Evolutionary conservation across 805 yeast species (phyloP).

Genomic region (Brettanomyces naardenensis): DNA sequence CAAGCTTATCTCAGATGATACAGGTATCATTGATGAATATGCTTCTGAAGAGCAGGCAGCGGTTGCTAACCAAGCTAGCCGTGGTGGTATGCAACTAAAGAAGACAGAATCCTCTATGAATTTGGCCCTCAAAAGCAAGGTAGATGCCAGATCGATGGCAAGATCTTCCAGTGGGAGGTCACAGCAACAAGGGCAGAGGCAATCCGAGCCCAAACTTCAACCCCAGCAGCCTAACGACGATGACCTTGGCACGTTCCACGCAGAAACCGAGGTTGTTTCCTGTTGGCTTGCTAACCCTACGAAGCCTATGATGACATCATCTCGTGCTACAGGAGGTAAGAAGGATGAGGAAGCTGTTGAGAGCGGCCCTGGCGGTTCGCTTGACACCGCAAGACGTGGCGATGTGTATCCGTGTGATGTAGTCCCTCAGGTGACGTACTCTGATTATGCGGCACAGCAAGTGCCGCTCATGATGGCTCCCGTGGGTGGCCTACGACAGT

Average conservation of each 20-base stretch:
- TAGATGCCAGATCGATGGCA: not conserved
- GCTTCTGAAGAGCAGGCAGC: not conserved
- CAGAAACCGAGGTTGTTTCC: conserved; percentile 20
- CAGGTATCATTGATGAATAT: conserved; percentile 19
- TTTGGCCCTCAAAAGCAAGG: conserved; percentile 5
- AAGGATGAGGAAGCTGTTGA: conserved; percentile 3
- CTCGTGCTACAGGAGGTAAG: conserved; percentile 1
- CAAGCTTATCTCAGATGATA: conserved; percentile 27
- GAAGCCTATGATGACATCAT: conserved; percentile 17
- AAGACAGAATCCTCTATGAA: conserved; percentile 13
- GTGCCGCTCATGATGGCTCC: conserved; percentile 29
- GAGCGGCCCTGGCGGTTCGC: not conserved
- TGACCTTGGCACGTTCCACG: conserved; percentile 16
- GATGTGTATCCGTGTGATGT: conserved; percentile 3
- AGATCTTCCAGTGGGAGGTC: not conserved
- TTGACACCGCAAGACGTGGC: not conserved
- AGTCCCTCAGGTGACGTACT: not conserved
- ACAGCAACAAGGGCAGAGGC: too few species aligned
- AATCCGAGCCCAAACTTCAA: not conserved
- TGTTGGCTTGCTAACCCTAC: conserved; percentile 24
- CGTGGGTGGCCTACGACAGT: conserved; percentile 35
- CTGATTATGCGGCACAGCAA: not conserved
- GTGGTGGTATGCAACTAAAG: conserved; percentile 9
- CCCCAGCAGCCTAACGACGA: not conserved
- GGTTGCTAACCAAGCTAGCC: not conserved